Evolutionary conservation across 495 filamentous ascomycete species (phyloP).

Genomic region (Aspergillus kassunensis): DNA sequence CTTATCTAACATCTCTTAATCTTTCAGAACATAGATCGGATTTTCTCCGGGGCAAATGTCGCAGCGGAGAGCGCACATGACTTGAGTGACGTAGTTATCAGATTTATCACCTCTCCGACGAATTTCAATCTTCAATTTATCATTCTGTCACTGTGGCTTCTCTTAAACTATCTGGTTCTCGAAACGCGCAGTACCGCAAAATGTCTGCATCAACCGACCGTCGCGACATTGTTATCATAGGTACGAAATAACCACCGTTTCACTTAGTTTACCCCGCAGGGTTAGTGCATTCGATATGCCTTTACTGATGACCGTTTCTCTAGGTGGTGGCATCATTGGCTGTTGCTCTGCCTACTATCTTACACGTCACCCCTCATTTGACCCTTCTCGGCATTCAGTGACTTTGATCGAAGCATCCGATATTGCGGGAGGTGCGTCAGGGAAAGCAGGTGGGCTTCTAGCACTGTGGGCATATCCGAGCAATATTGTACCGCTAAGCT

Average conservation of each 20-base stretch:
- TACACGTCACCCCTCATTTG: constrained; percentile 80
- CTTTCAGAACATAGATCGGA: too few species aligned
- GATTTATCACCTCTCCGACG: neutral
- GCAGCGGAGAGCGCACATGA: constrained; percentile 26
- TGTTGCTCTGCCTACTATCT: constrained; percentile 92
- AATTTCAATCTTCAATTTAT: neutral
- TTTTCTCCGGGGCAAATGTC: too few species aligned
- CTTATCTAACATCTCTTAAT: too few species aligned
- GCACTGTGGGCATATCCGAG: constrained; percentile 90
- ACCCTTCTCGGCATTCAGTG: constrained; percentile 69
- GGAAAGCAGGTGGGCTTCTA: constrained; percentile 90
- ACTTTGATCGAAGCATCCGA: constrained; percentile 85
- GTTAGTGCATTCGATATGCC: neutral
- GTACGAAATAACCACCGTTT: constrained; percentile 38
- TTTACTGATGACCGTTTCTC: constrained; percentile 8
- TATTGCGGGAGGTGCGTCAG: constrained; percentile 87
- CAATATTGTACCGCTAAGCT: constrained; percentile 83
- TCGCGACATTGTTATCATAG: constrained; percentile 66
- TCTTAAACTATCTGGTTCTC: constrained; percentile 14
- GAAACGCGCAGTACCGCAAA: constrained; percentile 21
- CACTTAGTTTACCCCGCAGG: constrained; percentile 28
- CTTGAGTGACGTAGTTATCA: constrained; percentile 19
- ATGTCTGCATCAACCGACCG: constrained; percentile 38
- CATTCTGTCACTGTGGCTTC: constrained; percentile 27
- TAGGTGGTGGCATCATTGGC: constrained; percentile 94